Evolutionary conservation across 148 eudicot species (phyloP).

Genomic region (Rhododendron williamsianum): DNA sequence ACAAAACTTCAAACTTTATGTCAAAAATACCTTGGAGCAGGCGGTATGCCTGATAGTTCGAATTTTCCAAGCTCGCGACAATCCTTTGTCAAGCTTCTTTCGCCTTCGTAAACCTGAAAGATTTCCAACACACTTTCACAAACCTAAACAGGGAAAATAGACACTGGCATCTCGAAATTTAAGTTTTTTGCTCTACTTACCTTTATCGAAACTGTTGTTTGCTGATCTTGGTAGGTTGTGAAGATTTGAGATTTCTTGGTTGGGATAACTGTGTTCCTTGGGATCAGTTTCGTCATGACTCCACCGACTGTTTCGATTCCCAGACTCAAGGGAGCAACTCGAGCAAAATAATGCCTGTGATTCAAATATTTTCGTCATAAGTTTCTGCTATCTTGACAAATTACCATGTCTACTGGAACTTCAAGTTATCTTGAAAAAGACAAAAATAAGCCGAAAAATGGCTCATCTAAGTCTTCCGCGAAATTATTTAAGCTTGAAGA

Average conservation of each 20-base stretch:
- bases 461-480: not conserved
- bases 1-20: not conserved
- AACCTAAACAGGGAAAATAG: not conserved
- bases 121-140: not conserved
- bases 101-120: constrained; percentile 43
- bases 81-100: constrained; percentile 57
- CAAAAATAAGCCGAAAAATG: not conserved
- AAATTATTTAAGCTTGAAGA: not conserved
- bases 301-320: constrained; percentile 65
- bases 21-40: constrained; percentile 55
- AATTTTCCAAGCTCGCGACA: constrained; percentile 48
- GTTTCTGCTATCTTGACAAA: not conserved
- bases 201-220: constrained; percentile 41
- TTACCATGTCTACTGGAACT: not conserved
- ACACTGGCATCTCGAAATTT: not conserved
- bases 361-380: not conserved
- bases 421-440: not conserved
- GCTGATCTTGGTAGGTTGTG: constrained; percentile 55
- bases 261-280: constrained; percentile 51
- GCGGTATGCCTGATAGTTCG: constrained; percentile 52
- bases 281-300: constrained; percentile 65
- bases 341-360: constrained; percentile 40
- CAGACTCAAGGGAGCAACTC: constrained; percentile 59
- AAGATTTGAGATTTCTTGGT: constrained; percentile 56
- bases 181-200: not conserved